A percentile compares a stretch with the other conserved stretches of the same genome.
Conservation (phyloP, 129 eudicot genomes). For the Artemisia tridentata region DNA sequence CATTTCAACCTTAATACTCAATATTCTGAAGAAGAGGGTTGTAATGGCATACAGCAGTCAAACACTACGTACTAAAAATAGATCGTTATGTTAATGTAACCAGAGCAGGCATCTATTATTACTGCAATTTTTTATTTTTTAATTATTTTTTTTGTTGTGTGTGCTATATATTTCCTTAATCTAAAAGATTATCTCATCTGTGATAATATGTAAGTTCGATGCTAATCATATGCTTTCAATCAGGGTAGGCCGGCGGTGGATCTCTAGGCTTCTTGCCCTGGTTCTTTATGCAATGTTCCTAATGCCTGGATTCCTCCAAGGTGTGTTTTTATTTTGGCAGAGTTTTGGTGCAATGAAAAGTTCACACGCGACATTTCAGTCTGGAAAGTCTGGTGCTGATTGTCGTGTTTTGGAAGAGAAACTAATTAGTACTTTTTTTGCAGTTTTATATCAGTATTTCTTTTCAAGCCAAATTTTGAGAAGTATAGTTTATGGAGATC, state of each 20-base stretch:
- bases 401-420: constrained; percentile 18
- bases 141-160: too few species aligned
- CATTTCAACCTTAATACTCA: too few species aligned
- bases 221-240: constrained; percentile 39
- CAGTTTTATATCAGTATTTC: constrained; percentile 75
- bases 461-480: constrained; percentile 70
- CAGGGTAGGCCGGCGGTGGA: constrained; percentile 99
- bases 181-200: background rate
- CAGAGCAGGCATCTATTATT: too few species aligned
- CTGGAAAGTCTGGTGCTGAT: constrained; percentile 2
- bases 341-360: background rate
- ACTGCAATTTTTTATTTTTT: too few species aligned
- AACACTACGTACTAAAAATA: too few species aligned
- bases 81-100: too few species aligned
- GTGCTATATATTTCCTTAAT: too few species aligned
- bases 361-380: background rate
- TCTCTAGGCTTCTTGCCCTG: constrained; percentile 71
- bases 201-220: background rate
- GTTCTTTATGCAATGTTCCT: constrained; percentile 81
- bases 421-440: constrained; percentile 23
- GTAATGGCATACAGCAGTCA: too few species aligned
- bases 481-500: constrained; percentile 89
- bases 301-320: constrained; percentile 93
- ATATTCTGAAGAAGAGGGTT: too few species aligned
- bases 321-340: constrained; percentile 30